These are phyloP conservation scores for Peniophora sp. DNA, from an alignment of 1,284 basidiomycete species.

Conservation along the genomic window DNA sequence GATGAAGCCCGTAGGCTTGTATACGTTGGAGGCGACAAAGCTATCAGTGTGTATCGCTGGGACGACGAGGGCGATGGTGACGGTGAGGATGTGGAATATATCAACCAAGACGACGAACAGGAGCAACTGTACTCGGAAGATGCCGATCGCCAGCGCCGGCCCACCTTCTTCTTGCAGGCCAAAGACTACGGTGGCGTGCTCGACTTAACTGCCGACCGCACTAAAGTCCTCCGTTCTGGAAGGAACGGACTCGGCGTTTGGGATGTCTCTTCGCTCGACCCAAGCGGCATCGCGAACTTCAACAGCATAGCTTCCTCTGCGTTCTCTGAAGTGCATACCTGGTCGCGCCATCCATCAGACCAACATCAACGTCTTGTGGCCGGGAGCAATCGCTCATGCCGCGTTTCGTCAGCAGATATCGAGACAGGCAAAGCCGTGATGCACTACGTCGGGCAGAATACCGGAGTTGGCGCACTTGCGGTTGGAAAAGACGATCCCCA, in stretches of 20 bases:
- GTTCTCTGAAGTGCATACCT: not conserved
- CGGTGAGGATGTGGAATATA: not conserved
- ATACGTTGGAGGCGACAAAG: constrained; percentile 1
- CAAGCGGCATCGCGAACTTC: not conserved
- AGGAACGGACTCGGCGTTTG: not conserved
- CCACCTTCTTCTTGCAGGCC: not conserved
- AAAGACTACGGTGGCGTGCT: not conserved
- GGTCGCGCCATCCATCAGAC: constrained; percentile 10
- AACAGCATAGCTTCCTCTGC: too few relatives aligned
- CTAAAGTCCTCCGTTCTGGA: constrained; percentile 1
- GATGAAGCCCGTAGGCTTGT: constrained; percentile 3
- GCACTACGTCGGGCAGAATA: constrained; percentile 32
- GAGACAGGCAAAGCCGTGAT: constrained; percentile 16
- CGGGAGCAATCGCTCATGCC: constrained; percentile 13
- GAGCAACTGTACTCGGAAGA: too few relatives aligned
- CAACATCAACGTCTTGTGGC: constrained; percentile 8
- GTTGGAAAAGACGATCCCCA: constrained; percentile 26
- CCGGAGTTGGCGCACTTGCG: constrained; percentile 21
- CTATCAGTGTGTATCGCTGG: constrained; percentile 3
- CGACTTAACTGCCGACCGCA: not conserved
- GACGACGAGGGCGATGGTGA: not conserved
- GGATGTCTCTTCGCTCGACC: constrained; percentile 2
- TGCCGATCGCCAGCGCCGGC: too few relatives aligned
- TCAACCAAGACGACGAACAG: too few relatives aligned
- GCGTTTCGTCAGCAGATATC: constrained; percentile 16